Percentiles rank a stretch among this genome's conserved stretches.
Evolutionary conservation across 2,329 filamentous ascomycete species (phyloP).

Genomic region (Grosmannia serpens): DNA sequence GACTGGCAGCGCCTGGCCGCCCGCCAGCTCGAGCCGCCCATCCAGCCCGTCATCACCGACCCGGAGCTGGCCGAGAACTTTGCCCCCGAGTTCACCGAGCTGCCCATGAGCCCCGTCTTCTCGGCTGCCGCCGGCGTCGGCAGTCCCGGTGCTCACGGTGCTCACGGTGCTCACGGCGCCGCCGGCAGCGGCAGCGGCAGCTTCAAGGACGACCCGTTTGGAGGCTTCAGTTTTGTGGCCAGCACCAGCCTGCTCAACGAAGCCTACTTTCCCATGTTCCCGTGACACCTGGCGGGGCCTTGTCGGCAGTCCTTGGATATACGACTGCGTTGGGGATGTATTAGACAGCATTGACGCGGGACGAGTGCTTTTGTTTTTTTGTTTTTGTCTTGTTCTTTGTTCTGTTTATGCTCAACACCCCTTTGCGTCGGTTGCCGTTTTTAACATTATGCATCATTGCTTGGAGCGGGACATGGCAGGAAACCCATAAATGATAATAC

Average conservation of each 20-base stretch:
- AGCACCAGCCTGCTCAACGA: constrained; percentile 43
- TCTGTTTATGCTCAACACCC: neutral
- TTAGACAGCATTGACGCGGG: too few species aligned
- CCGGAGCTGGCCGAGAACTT: constrained; percentile 97
- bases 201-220: constrained; percentile 45
- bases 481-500: neutral
- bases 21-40: constrained; percentile 76
- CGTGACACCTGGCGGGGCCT: neutral
- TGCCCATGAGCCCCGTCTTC: constrained; percentile 66
- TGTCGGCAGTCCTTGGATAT: neutral
- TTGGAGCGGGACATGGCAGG: neutral
- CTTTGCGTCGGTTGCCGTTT: neutral
- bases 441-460: neutral
- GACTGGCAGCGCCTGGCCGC: constrained; percentile 82
- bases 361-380: too few species aligned
- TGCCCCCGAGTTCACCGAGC: constrained; percentile 76
- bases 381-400: neutral
- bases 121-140: constrained; percentile 14
- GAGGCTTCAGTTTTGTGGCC: constrained; percentile 53
- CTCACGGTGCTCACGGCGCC: neutral
- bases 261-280: constrained; percentile 23
- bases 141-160: neutral
- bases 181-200: constrained; percentile 6
- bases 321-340: neutral
- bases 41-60: constrained; percentile 87